phyloP scores from a whole-genome alignment of 768 basidiomycete species.

The Macrolepiota albuminosa region DNA sequence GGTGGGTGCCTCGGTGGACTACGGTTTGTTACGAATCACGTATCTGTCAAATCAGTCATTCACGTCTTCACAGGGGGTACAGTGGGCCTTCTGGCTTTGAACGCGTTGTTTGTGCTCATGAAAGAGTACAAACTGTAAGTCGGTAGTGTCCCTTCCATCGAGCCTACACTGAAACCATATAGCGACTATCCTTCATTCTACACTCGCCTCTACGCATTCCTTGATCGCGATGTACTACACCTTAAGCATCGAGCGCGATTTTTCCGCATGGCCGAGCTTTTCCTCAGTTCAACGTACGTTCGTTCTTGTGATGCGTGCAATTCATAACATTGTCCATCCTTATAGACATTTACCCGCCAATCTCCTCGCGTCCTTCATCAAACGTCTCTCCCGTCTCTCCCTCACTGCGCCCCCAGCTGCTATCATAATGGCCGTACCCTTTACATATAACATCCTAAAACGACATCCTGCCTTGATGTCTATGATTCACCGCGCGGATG shows the following conservation, averaged over 20 bases:
- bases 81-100: conserved; percentile 84
- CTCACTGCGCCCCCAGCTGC: conserved; percentile 86
- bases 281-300: conserved; percentile 84
- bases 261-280: conserved; percentile 88
- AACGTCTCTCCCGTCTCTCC: conserved; percentile 81
- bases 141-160: conserved; percentile 2
- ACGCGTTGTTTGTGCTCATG: conserved; percentile 88
- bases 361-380: conserved; percentile 93
- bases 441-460: conserved; percentile 93
- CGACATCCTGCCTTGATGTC: conserved; percentile 87
- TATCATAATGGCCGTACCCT: conserved; percentile 86
- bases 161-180: not conserved
- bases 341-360: conserved; percentile 77
- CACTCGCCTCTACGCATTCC: conserved; percentile 82
- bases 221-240: conserved; percentile 85
- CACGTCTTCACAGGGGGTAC: conserved; percentile 55
- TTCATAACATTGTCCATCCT: not conserved
- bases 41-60: not conserved
- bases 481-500: conserved; percentile 76
- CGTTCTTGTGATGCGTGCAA: not conserved
- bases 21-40: conserved; percentile 42
- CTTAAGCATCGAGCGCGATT: conserved; percentile 92
- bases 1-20: conserved; percentile 79
- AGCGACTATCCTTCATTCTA: conserved; percentile 98
- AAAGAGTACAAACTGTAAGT: conserved; percentile 88